Evolutionary conservation across 2,329 filamentous ascomycete species (phyloP).

Genomic region (Chaetoscypha palmicola): DNA sequence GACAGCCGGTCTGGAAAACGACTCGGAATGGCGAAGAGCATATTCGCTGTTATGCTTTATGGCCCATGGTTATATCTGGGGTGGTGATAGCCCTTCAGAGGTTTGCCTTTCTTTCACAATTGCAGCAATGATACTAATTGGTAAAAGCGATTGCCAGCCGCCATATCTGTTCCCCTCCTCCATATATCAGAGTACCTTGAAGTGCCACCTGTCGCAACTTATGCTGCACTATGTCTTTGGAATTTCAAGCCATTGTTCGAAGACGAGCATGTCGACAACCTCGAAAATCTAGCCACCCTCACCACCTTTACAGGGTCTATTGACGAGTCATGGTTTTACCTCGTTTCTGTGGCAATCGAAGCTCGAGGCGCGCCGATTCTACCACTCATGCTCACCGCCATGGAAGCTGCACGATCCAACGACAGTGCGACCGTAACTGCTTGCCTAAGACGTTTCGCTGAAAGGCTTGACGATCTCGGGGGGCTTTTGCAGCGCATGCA

Average conservation of each 20-base stretch:
- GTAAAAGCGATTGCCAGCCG: constrained; percentile 56
- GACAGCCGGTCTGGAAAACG: constrained; percentile 71
- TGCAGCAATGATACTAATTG: constrained; percentile 14
- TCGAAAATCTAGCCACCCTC: constrained; percentile 83
- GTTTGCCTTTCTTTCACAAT: constrained; percentile 33
- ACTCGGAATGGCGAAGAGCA: constrained; percentile 87
- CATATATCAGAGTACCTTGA: constrained; percentile 71
- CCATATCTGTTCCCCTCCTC: constrained; percentile 77
- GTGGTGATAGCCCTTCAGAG: constrained; percentile 75
- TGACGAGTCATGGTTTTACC: constrained; percentile 98
- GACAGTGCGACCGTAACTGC: constrained; percentile 66
- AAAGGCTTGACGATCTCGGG: constrained; percentile 79
- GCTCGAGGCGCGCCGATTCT: constrained; percentile 82
- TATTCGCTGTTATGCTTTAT: constrained; percentile 89
- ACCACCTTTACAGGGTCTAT: constrained; percentile 88
- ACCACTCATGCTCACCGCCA: constrained; percentile 80
- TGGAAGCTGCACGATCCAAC: constrained; percentile 65
- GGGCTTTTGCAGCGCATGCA: constrained; percentile 81
- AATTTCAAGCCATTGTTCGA: constrained; percentile 92
- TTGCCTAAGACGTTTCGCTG: constrained; percentile 75
- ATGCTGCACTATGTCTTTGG: constrained; percentile 87
- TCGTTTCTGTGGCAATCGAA: constrained; percentile 93
- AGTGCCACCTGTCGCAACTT: constrained; percentile 87
- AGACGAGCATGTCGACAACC: constrained; percentile 70
- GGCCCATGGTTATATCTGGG: constrained; percentile 94